Evolutionary conservation across 306 rosid genomes (phyloP), one percentile per base, ranked within the genome.

Genomic region (Neltuma alba): DNA sequence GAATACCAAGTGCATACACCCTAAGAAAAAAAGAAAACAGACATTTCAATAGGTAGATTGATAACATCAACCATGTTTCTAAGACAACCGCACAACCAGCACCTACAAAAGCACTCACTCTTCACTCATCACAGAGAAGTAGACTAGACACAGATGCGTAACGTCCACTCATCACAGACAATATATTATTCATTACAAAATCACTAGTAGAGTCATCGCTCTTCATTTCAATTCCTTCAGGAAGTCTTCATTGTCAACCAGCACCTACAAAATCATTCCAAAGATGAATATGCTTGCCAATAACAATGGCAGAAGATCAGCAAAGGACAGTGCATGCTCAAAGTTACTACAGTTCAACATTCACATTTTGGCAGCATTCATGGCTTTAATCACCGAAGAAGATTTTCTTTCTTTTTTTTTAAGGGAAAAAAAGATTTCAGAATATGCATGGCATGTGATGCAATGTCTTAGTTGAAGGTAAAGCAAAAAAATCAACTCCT

Each of bases 211-310:
- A 10, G 79, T 66, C 34, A 31, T 7, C 64, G 69, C 75, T 73
- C 86, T 79, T 85, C 85, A 73, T 85, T 89, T 76, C 70, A 91
- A 86, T 86, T 95, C 99, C 92, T 86, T 91, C 71, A 85, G 88
- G 52, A 95, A 95, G 69, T 95, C 98, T 70, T 55, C 86, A 37
- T 95, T 92, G 92, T 95, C 99, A 83, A 92, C 97, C 76, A 95
- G 79, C 31, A 89, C 98, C 99, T 95, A 74, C 87, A 79, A 79
- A 62, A 34, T 57, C 75, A 78, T 31, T 48, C 21, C 18, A 80
- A 79, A 76, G 66, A 4, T 21, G 12, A 67, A 77, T 76, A 16
- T 62, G 54, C 69, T 58, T 48, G 2, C 12, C 58, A 20, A 40
- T 50, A 48, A 77, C 52, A 41, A 74, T 67, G 67, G 55, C 42